These are phyloP conservation scores for Emiliania huxleyi DNA, from an alignment of 78 protist genomes.

Conservation along the genomic window DNA sequence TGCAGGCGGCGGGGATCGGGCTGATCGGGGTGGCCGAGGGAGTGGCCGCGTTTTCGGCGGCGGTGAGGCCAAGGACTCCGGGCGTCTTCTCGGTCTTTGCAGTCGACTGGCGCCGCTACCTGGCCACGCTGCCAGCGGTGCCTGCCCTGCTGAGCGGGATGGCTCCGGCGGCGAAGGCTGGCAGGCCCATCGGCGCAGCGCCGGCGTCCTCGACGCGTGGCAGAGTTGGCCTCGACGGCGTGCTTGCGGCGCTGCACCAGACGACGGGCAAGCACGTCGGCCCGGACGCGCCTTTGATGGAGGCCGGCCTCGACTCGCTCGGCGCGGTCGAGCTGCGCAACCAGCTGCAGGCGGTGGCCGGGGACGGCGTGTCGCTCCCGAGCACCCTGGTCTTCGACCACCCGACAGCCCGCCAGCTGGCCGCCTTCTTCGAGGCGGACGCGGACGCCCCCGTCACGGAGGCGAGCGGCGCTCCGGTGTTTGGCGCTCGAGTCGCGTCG, in stretches of 20 bases:
- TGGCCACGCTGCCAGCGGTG: not conserved
- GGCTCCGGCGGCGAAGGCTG: not conserved
- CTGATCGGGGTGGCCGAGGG: not conserved
- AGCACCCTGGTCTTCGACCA: not conserved
- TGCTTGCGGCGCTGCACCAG: not conserved
- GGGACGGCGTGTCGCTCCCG: not conserved
- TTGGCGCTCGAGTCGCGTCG: not conserved
- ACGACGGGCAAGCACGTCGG: not conserved
- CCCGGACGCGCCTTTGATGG: not conserved
- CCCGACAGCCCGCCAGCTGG: not conserved
- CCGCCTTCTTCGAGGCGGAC: no score
- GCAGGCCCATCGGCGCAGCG: not conserved
- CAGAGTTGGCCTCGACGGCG: not conserved
- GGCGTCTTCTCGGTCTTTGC: not conserved
- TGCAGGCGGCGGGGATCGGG: not conserved
- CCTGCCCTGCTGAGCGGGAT: not conserved
- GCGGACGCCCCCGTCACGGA: no score
- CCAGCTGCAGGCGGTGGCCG: not conserved
- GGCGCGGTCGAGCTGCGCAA: not conserved
- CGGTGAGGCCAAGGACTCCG: not conserved
- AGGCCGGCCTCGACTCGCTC: constrained; percentile 3
- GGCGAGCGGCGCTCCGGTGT: not conserved
- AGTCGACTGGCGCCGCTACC: not conserved
- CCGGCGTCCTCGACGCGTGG: not conserved
- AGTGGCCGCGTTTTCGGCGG: not conserved